Evolutionary conservation across 176 grass and related monocot species (phyloP), one percentile per base, ranked within the genome.

Genomic region (Dendrocalamus sinicus): DNA sequence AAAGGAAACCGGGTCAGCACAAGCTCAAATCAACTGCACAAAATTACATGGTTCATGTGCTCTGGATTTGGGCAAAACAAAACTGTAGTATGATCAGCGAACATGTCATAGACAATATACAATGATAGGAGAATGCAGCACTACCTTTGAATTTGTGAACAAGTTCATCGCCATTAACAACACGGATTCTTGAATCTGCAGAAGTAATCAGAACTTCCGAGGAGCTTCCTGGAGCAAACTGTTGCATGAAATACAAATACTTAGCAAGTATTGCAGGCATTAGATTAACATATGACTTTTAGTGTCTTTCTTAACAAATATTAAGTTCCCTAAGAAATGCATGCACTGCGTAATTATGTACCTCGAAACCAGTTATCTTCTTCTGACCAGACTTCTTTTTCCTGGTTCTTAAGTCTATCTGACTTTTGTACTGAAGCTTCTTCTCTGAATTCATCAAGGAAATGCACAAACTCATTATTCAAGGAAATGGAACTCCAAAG

Each of bases 281-380:
- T 40, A 79, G 7, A 61, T 81, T 82, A n/a, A 37, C 61, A 41
- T 64, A 28, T 26, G 44, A 60, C 28, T 83, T 76, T 10, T 50
- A 58, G 45, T 58, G 14, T 45, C 9, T 37, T 83, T 83, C 10
- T 53, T 23, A 52, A 79, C 11, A 52, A 52, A 69, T 76, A 79
- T 51, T 0, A 16, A 77, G 60, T 61, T 35, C 15, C 15, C 7
- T 5, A 64, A 70, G 0, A 80, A 73, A 78, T 62, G 35, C 4
- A 30, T 24, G 11, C 2, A 32, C 43, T 48, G 22, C 15, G 10
- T 20, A 88, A 78, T 40, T 74, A 72, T 43, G 46, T 86, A 99
- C 97, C 97, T 99, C 92, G 85, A 99, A 99, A 44, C 97, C 97
- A 63, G 97, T 99, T 52, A 99, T 96, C 89, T 99, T 99, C 92